Evolutionary conservation across 768 basidiomycete species (phyloP).

Genomic region (Podaxis sp.): DNA sequence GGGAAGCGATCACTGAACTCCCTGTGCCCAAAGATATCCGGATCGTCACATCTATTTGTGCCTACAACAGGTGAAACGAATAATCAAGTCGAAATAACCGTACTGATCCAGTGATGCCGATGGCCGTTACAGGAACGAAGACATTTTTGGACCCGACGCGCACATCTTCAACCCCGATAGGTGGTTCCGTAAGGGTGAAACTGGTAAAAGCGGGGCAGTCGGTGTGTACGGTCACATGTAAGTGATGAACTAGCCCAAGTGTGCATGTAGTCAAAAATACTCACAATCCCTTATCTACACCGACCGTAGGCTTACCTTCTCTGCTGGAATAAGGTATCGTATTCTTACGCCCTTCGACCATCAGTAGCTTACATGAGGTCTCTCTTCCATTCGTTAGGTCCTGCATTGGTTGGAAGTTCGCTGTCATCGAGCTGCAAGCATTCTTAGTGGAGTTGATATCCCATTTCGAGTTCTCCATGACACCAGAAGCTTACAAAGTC

Average conservation of each 20-base stretch:
- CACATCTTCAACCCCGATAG: slow-evolving; percentile 52
- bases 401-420: slow-evolving; percentile 39
- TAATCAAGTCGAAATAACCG: background rate
- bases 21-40: slow-evolving; percentile 50
- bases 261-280: background rate
- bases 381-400: slow-evolving; percentile 18
- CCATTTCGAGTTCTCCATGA: slow-evolving; percentile 50
- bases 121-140: slow-evolving; percentile 34
- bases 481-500: slow-evolving; percentile 32
- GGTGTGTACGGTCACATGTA: slow-evolving; percentile 50
- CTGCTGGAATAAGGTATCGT: slow-evolving; percentile 30
- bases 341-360: background rate
- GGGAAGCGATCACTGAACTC: slow-evolving; percentile 39
- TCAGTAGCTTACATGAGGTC: background rate
- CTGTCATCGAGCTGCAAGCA: slow-evolving; percentile 51
- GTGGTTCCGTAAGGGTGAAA: slow-evolving; percentile 41
- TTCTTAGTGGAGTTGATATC: slow-evolving; percentile 56
- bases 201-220: slow-evolving; percentile 37
- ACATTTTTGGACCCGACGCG: slow-evolving; percentile 58
- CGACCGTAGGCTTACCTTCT: slow-evolving; percentile 27
- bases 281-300: background rate
- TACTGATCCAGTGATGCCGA: background rate
- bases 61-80: slow-evolving; percentile 47
- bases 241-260: background rate
- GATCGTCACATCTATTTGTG: slow-evolving; percentile 50